Conservation (phyloP, 768 basidiomycete genomes). For the Tubosaeta sp. region DNA sequence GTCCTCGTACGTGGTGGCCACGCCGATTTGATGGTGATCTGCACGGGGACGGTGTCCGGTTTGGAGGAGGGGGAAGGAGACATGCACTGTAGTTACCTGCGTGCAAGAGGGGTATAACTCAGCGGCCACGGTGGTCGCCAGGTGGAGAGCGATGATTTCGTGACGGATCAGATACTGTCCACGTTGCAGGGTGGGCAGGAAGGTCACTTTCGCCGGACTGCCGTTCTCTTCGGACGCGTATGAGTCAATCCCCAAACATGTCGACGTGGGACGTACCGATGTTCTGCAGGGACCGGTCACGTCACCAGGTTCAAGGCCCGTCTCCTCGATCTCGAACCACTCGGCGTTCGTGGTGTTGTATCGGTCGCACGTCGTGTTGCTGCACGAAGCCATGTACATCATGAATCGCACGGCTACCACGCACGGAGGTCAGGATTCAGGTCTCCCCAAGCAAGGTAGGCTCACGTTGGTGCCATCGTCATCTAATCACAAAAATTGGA, state of each 20-base stretch:
- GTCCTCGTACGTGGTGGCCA: slow-evolving; percentile 44
- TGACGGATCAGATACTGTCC: slow-evolving; percentile 76
- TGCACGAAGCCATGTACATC: slow-evolving; percentile 71
- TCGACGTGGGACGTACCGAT: slow-evolving; percentile 40
- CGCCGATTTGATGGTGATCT: slow-evolving; percentile 50
- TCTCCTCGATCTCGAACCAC: slow-evolving; percentile 64
- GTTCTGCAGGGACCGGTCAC: slow-evolving; percentile 46
- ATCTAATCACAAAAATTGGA: slow-evolving; percentile 55
- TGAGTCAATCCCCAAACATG: slow-evolving; percentile 1
- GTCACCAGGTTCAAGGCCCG: slow-evolving; percentile 37
- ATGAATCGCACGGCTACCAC: slow-evolving; percentile 59
- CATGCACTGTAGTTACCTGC: slow-evolving; percentile 22
- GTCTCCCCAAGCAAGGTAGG: neutral
- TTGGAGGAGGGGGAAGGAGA: too few species aligned
- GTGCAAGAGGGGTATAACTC: slow-evolving; percentile 80
- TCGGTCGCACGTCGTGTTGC: slow-evolving; percentile 50
- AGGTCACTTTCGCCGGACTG: slow-evolving; percentile 34
- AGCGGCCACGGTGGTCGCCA: slow-evolving; percentile 52
- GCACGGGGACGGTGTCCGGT: slow-evolving; percentile 6
- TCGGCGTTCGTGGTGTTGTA: slow-evolving; percentile 54
- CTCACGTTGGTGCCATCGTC: slow-evolving; percentile 37
- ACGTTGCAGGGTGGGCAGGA: slow-evolving; percentile 51
- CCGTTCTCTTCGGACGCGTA: slow-evolving; percentile 31
- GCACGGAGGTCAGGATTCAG: neutral
- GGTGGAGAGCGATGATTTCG: slow-evolving; percentile 77